phyloP scores from a whole-genome alignment of 495 filamentous ascomycete genomes.

The Friedmanniomyces simplex region DNA sequence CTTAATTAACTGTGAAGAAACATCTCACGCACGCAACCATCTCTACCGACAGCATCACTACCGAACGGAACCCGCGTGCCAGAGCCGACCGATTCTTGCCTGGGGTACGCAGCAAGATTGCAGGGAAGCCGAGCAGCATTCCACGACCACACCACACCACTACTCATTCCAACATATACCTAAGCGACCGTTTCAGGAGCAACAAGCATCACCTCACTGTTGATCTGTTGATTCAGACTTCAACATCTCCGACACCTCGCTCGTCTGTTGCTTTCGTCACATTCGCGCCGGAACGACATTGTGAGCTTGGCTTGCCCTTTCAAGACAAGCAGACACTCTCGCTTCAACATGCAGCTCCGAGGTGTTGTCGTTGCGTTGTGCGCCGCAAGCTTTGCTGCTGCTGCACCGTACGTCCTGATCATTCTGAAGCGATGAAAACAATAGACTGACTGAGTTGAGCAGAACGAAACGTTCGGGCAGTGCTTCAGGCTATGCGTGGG shows the following conservation, averaged over 20 bases:
- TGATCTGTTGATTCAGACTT: conserved; percentile 6
- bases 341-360: not conserved
- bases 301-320: not conserved
- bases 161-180: conserved; percentile 3
- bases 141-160: conserved; percentile 1
- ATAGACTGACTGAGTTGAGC: not conserved
- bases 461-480: not conserved
- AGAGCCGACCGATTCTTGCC: not conserved
- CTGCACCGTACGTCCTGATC: conserved; percentile 6
- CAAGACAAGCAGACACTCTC: not conserved
- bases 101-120: conserved; percentile 4
- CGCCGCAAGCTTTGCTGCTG: conserved; percentile 5
- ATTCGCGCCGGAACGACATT: not conserved
- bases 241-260: not conserved
- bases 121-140: not conserved
- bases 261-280: not conserved
- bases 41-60: too few relatives aligned
- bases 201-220: not conserved
- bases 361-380: conserved; percentile 2
- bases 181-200: not conserved
- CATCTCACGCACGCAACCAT: not conserved
- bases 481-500: not conserved
- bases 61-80: not conserved
- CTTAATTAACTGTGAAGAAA: too few relatives aligned
- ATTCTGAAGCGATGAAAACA: not conserved